Evolutionary conservation across 106 monocot genomes (phyloP).

Genomic region (Acorus gramineus): DNA sequence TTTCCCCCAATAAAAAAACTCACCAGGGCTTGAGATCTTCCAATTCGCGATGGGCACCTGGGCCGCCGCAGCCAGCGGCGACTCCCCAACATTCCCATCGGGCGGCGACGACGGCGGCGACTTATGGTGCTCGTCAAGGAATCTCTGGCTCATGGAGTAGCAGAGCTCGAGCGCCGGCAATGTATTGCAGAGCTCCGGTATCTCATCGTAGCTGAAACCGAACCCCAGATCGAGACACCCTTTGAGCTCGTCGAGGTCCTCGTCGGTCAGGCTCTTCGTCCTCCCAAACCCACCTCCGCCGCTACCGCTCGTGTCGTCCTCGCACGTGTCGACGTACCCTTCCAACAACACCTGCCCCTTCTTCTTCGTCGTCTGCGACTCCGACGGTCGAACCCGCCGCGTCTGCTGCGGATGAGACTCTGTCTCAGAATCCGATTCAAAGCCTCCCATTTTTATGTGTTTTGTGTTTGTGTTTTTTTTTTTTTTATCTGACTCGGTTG

Average conservation of each 20-base stretch:
- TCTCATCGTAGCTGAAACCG: constrained; percentile 58
- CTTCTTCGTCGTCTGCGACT: constrained; percentile 10
- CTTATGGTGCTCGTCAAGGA: constrained; percentile 25
- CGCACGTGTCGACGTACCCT: constrained; percentile 22
- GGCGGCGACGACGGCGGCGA: background rate
- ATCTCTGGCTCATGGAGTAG: constrained; percentile 50
- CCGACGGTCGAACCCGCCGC: no score
- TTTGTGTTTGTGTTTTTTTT: no score
- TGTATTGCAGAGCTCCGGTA: constrained; percentile 53
- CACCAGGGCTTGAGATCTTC: constrained; percentile 45
- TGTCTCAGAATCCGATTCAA: no score
- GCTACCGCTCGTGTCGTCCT: background rate
- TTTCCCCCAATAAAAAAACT: background rate
- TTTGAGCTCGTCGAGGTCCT: constrained; percentile 41
- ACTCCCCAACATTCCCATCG: background rate
- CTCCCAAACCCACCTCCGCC: constrained; percentile 7
- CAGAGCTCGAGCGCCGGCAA: constrained; percentile 55
- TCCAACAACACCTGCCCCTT: constrained; percentile 21
- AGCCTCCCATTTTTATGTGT: no score
- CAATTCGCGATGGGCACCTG: constrained; percentile 26
- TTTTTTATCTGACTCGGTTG: no score
- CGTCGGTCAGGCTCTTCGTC: constrained; percentile 44
- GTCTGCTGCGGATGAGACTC: no score
- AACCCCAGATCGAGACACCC: constrained; percentile 56
- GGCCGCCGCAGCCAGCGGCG: background rate